Percentiles rank a stretch among this genome's conserved stretches.
phyloP scores from a whole-genome alignment of 139 green algal species.

The Auxenochlorella pyrenoidosa region DNA sequence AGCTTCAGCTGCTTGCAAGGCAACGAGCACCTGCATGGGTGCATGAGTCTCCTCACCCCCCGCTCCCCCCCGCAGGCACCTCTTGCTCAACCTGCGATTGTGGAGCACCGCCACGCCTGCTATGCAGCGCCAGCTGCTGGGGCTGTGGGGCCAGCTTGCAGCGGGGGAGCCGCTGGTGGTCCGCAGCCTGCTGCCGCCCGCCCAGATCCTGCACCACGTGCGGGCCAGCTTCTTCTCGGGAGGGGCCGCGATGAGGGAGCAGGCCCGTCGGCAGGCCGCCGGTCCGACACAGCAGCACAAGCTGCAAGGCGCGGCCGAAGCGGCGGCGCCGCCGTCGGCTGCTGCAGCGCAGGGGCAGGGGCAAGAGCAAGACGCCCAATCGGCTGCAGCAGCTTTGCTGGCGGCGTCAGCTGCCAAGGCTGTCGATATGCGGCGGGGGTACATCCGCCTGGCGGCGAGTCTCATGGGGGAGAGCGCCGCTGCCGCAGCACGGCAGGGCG shows the following conservation, averaged over 20 bases:
- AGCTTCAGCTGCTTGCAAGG: background rate
- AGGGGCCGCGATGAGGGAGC: background rate
- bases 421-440: background rate
- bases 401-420: background rate
- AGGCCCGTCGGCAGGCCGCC: background rate
- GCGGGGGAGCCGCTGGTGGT: slow-evolving; percentile 34
- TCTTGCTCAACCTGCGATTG: slow-evolving; percentile 57
- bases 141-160: slow-evolving; percentile 37
- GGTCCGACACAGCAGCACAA: too few relatives aligned
- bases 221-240: background rate
- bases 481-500: too few relatives aligned
- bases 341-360: background rate
- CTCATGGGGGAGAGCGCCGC: background rate
- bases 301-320: background rate
- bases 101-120: slow-evolving; percentile 39
- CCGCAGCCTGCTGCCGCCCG: slow-evolving; percentile 24
- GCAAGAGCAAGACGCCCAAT: background rate
- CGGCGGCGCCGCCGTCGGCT: background rate
- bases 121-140: slow-evolving; percentile 41
- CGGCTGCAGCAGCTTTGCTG: background rate
- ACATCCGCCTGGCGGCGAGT: background rate
- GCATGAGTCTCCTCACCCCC: background rate
- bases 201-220: slow-evolving; percentile 10
- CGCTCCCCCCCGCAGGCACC: background rate
- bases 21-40: too few relatives aligned